Conservation (phyloP, 148 eudicot genomes). For the Cornus controversa region DNA sequence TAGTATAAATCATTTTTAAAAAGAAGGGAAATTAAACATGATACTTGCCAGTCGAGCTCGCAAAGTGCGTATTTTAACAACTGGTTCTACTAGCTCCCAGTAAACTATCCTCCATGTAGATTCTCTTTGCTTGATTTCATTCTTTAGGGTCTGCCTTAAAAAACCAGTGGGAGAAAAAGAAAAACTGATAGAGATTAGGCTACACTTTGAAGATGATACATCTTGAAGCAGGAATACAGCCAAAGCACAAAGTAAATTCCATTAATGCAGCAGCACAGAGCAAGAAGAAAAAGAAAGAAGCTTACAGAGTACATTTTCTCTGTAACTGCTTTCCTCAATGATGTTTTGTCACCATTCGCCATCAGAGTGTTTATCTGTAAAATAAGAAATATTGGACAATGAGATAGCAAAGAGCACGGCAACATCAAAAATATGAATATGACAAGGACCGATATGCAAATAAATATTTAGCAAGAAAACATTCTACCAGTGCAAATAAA, state of each 20-base stretch:
- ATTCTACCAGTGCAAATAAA: background rate
- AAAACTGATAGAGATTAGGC: background rate
- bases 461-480: constrained; percentile 1
- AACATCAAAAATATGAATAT: constrained; percentile 5
- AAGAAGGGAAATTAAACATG: too few species aligned
- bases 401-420: constrained; percentile 5
- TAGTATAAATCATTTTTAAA: background rate
- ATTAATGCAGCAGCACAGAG: background rate
- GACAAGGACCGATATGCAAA: background rate
- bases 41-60: constrained; percentile 88
- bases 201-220: background rate
- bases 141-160: constrained; percentile 72
- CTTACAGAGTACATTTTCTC: constrained; percentile 88
- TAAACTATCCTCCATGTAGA: constrained; percentile 69
- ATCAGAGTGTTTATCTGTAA: constrained; percentile 67
- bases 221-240: background rate
- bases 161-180: constrained; percentile 6
- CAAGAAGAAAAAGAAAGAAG: background rate
- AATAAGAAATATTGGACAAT: constrained; percentile 2
- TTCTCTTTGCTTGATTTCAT: constrained; percentile 84
- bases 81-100: constrained; percentile 88
- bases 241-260: background rate
- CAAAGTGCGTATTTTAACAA: constrained; percentile 76
- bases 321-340: constrained; percentile 81
- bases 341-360: constrained; percentile 72